These are phyloP conservation scores for Prosopis cineraria DNA, from an alignment of 306 rosid genomes.

Conservation along the genomic window DNA sequence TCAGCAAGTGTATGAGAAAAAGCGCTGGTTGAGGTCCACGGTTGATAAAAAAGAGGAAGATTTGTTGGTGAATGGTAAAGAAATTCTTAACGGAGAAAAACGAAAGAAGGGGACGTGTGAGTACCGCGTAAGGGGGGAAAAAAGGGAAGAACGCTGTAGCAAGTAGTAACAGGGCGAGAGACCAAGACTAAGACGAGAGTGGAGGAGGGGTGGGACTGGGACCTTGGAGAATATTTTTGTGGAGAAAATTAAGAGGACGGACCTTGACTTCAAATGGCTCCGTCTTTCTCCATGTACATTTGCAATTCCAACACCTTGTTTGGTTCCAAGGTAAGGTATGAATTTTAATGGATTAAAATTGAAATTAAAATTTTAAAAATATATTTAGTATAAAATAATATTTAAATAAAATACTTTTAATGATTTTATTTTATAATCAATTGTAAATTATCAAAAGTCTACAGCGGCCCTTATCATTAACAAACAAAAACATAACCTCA, in stretches of 20 bases:
- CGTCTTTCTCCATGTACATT: not conserved
- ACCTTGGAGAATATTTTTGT: too few relatives aligned
- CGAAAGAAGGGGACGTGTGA: constrained; percentile 42
- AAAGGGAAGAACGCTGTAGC: not conserved
- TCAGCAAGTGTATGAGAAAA: not conserved
- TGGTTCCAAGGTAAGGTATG: too few relatives aligned
- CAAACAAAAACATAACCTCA: too few relatives aligned
- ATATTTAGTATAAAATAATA: too few relatives aligned
- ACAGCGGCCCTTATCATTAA: too few relatives aligned
- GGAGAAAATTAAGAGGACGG: not conserved
- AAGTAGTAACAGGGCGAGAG: not conserved
- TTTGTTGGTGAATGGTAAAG: constrained; percentile 30
- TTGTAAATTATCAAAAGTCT: too few relatives aligned
- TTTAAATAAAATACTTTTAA: too few relatives aligned
- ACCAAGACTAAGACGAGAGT: not conserved
- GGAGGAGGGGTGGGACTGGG: not conserved
- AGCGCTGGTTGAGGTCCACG: not conserved
- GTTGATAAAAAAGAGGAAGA: constrained; percentile 20
- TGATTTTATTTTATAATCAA: too few relatives aligned
- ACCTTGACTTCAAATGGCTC: not conserved
- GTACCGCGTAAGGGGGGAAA: constrained; percentile 45
- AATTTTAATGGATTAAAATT: too few relatives aligned
- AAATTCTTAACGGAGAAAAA: constrained; percentile 21
- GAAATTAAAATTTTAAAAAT: too few relatives aligned
- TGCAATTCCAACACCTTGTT: not conserved